Percentiles rank a stretch among this genome's conserved stretches.
Conservation (phyloP, 2,329 filamentous ascomycete genomes). For the Shiraia sp. region DNA sequence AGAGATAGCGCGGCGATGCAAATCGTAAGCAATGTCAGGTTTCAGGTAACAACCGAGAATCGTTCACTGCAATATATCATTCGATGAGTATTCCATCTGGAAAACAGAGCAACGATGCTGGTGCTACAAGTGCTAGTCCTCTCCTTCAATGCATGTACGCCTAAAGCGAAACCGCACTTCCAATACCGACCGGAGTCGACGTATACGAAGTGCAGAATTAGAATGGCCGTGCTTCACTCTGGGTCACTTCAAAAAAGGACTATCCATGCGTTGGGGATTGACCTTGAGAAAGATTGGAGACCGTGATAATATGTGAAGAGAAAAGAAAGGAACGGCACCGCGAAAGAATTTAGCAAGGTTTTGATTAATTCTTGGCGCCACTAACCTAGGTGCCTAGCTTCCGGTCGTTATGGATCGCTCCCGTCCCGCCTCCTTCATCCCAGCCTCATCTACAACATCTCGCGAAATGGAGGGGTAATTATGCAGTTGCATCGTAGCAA, state of each 20-base stretch:
- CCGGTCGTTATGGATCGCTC: too few relatives aligned
- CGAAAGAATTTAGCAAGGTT: slow-evolving; percentile 1
- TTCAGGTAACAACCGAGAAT: too few relatives aligned
- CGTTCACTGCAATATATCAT: not conserved
- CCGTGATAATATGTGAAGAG: slow-evolving; percentile 37
- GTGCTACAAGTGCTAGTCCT: not conserved
- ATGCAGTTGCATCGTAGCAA: too few relatives aligned
- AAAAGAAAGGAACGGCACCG: slow-evolving; percentile 7
- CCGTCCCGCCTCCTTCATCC: too few relatives aligned
- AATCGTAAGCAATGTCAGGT: slow-evolving; percentile 4
- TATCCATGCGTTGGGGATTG: slow-evolving; percentile 30
- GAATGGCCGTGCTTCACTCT: slow-evolving; percentile 44
- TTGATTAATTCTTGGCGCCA: slow-evolving; percentile 1
- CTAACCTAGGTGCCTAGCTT: slow-evolving; percentile 1
- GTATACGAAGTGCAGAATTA: slow-evolving; percentile 45
- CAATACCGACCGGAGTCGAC: slow-evolving; percentile 40
- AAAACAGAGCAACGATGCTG: not conserved
- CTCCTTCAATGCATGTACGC: slow-evolving; percentile 32
- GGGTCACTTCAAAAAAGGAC: slow-evolving; percentile 38
- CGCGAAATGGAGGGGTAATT: too few relatives aligned
- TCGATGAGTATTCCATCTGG: not conserved
- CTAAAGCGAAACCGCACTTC: slow-evolving; percentile 47
- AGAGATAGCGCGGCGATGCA: slow-evolving; percentile 9
- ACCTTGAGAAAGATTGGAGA: slow-evolving; percentile 30
- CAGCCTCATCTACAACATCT: too few relatives aligned